Evolutionary conservation across 371 early-diverging fungal genomes (phyloP).

Genomic region (Gilbertella persicaria): DNA sequence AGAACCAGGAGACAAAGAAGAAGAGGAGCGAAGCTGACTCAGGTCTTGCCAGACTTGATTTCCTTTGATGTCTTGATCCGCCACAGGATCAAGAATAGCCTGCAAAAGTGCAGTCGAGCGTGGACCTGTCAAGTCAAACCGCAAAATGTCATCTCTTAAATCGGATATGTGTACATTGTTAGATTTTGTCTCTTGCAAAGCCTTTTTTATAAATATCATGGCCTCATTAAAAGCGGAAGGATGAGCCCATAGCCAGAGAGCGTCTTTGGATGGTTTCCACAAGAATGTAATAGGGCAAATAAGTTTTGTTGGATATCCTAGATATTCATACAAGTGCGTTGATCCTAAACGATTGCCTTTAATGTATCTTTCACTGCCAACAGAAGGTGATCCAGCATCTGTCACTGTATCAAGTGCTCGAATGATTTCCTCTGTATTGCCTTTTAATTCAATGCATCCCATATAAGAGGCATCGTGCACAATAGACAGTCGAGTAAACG

Average conservation of each 20-base stretch:
- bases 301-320: conserved; percentile 57
- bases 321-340: conserved; percentile 51
- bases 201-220: conserved; percentile 4
- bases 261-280: conserved; percentile 60
- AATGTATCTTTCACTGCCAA: conserved; percentile 62
- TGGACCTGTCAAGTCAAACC: conserved; percentile 83
- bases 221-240: conserved; percentile 57
- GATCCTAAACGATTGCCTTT: conserved; percentile 65
- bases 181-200: conserved; percentile 12
- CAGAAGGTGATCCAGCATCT: conserved; percentile 63
- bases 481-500: conserved; percentile 71
- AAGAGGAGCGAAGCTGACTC: conserved; percentile 53
- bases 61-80: conserved; percentile 3
- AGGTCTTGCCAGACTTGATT: conserved; percentile 53
- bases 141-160: conserved; percentile 46
- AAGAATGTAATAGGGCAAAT: conserved; percentile 69
- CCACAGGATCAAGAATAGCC: conserved; percentile 49
- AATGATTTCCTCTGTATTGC: conserved; percentile 51
- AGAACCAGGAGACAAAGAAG: conserved; percentile 69
- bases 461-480: conserved; percentile 86
- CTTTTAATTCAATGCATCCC: conserved; percentile 71
- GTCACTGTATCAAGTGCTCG: conserved; percentile 52
- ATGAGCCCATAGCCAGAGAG: conserved; percentile 71
- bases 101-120: conserved; percentile 71
- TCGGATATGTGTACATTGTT: conserved; percentile 24